These are phyloP conservation scores for Leccinum subrobustum DNA, from an alignment of 1,284 basidiomycete species.

Conservation along the genomic window DNA sequence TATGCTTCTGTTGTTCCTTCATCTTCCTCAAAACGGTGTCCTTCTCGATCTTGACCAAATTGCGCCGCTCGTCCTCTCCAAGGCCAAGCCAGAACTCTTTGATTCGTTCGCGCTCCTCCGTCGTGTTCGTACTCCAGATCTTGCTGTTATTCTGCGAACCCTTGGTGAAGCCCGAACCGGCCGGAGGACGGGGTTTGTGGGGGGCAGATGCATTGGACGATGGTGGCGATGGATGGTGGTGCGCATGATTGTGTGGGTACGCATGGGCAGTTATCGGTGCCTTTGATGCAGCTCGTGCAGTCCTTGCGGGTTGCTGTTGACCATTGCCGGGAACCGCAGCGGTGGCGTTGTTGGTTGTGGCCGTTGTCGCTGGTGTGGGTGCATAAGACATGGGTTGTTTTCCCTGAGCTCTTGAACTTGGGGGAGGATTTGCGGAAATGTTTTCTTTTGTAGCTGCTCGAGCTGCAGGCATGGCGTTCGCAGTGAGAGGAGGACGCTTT, in stretches of 20 bases:
- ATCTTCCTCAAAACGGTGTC: slow-evolving; percentile 96
- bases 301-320: slow-evolving; percentile 39
- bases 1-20: slow-evolving; percentile 98
- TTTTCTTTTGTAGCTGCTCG: slow-evolving; percentile 38
- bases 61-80: slow-evolving; percentile 84
- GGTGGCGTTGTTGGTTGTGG: slow-evolving; percentile 33
- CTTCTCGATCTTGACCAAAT: slow-evolving; percentile 95
- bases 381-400: slow-evolving; percentile 72
- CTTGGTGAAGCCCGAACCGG: slow-evolving; percentile 33
- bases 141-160: slow-evolving; percentile 49
- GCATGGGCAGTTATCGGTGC: slow-evolving; percentile 57
- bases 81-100: slow-evolving; percentile 96
- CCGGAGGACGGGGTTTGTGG: slow-evolving; percentile 47
- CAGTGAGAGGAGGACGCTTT: slow-evolving; percentile 40
- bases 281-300: slow-evolving; percentile 66
- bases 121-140: slow-evolving; percentile 88
- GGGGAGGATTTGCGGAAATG: slow-evolving; percentile 45
- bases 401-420: slow-evolving; percentile 68
- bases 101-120: slow-evolving; percentile 93
- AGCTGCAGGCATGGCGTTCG: slow-evolving; percentile 43
- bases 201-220: slow-evolving; percentile 59
- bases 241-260: slow-evolving; percentile 51
- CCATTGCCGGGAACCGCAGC: slow-evolving; percentile 36
- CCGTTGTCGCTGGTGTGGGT: slow-evolving; percentile 30
- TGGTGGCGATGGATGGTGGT: slow-evolving; percentile 70